Conservation (phyloP, 768 basidiomycete genomes). For the Russula brevipes region DNA sequence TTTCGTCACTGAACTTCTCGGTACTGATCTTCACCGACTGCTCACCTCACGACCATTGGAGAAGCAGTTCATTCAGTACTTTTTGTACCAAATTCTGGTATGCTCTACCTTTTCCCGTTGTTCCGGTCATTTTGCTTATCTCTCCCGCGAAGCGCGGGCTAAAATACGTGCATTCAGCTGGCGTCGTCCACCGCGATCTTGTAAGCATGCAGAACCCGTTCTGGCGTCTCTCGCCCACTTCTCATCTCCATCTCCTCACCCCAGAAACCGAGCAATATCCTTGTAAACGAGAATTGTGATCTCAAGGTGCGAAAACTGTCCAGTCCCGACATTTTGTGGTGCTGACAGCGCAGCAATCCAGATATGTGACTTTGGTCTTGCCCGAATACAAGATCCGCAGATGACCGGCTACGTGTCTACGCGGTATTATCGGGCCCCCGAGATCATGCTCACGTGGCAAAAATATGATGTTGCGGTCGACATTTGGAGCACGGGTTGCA, state of each 20-base stretch:
- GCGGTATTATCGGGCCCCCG: conserved; percentile 96
- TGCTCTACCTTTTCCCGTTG: conserved; percentile 29
- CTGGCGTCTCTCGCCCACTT: conserved; percentile 5
- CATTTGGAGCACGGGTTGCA: conserved; percentile 99
- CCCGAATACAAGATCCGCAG: conserved; percentile 97
- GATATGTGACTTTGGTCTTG: conserved; percentile 99
- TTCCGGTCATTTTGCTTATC: conserved; percentile 1
- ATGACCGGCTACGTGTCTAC: conserved; percentile 99
- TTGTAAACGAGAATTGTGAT: conserved; percentile 99
- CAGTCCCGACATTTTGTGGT: conserved; percentile 13
- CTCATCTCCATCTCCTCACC: conserved; percentile 4
- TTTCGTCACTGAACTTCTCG: conserved; percentile 97
- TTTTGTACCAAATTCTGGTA: conserved; percentile 97
- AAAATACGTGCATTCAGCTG: conserved; percentile 99
- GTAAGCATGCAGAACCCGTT: conserved; percentile 39
- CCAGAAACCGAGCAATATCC: conserved; percentile 98
- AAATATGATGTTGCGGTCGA: conserved; percentile 99
- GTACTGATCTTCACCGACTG: conserved; percentile 95
- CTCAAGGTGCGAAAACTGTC: conserved; percentile 64
- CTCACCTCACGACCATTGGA: conserved; percentile 95
- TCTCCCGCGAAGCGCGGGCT: conserved; percentile 70
- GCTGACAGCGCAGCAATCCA: conserved; percentile 30
- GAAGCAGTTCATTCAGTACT: conserved; percentile 99
- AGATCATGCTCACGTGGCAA: conserved; percentile 99
- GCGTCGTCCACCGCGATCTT: conserved; percentile 96